A percentile compares a stretch with the other conserved stretches of the same genome.
These are phyloP conservation scores for Fusarium camptoceras DNA, from an alignment of 2,329 filamentous ascomycete species.

Conservation along the genomic window DNA sequence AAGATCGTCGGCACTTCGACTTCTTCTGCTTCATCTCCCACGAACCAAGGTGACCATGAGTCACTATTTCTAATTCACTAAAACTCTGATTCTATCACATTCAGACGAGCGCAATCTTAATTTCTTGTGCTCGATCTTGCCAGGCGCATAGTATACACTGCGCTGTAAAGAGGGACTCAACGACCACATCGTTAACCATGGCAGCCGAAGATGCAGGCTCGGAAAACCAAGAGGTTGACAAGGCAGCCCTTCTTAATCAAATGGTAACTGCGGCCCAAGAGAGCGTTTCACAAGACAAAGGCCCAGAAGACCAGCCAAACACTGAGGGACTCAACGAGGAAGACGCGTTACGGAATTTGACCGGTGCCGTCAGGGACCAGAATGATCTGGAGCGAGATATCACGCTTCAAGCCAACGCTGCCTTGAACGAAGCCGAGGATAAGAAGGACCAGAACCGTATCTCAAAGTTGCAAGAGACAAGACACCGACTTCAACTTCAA, in stretches of 20 bases:
- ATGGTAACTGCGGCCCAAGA: slow-evolving; percentile 51
- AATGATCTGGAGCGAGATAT: slow-evolving; percentile 93
- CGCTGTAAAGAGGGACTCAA: not conserved
- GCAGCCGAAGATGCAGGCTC: slow-evolving; percentile 38
- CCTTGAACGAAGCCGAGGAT: slow-evolving; percentile 71
- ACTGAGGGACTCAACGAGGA: slow-evolving; percentile 64
- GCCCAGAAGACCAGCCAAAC: slow-evolving; percentile 9
- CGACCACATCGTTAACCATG: slow-evolving; percentile 39
- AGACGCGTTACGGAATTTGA: slow-evolving; percentile 70
- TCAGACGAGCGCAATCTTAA: not conserved
- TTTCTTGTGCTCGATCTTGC: not conserved
- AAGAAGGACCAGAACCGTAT: slow-evolving; percentile 73
- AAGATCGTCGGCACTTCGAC: not conserved
- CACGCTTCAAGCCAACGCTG: slow-evolving; percentile 69
- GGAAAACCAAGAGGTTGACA: slow-evolving; percentile 41
- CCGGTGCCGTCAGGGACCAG: slow-evolving; percentile 81
- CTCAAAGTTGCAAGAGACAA: slow-evolving; percentile 65
- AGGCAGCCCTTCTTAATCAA: slow-evolving; percentile 44
- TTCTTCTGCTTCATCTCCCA: not conserved
- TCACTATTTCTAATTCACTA: not conserved
- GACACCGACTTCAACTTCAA: slow-evolving; percentile 72
- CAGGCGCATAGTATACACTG: not conserved
- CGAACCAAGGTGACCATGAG: not conserved
- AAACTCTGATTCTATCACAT: not conserved
- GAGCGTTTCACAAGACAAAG: slow-evolving; percentile 28